These are phyloP conservation scores for Dendrobium chrysotoxum DNA, from an alignment of 106 monocot species.

Conservation along the genomic window DNA sequence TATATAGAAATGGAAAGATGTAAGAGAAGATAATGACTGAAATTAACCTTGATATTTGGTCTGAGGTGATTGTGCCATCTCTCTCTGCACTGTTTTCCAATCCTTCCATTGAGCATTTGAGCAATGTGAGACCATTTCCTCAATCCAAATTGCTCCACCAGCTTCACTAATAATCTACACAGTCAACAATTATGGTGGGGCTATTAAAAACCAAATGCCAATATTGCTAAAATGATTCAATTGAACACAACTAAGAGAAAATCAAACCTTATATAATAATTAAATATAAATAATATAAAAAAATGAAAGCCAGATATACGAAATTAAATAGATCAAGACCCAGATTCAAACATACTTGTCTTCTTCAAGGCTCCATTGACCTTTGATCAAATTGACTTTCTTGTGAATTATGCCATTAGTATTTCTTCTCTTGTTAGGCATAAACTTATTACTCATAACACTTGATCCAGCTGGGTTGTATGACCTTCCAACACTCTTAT, in stretches of 20 bases:
- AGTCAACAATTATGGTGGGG: neutral
- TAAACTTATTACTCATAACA: neutral
- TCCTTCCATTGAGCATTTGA: constrained; percentile 49
- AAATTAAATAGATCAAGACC: neutral
- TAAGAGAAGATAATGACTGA: neutral
- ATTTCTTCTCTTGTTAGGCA: neutral
- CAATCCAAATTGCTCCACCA: constrained; percentile 64
- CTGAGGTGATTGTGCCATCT: constrained; percentile 94
- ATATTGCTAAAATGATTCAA: neutral
- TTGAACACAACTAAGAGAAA: neutral
- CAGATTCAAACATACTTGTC: constrained; percentile 36
- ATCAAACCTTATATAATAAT: constrained; percentile 7
- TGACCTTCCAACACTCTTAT: neutral
- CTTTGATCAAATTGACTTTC: constrained; percentile 45
- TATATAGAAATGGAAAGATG: neutral
- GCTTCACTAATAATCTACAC: constrained; percentile 36
- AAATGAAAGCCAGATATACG: neutral
- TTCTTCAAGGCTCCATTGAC: constrained; percentile 74
- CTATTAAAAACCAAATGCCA: neutral
- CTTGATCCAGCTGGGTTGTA: neutral
- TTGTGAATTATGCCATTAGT: constrained; percentile 16
- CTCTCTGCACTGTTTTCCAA: constrained; percentile 87
- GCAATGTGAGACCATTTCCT: constrained; percentile 79
- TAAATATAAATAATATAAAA: neutral
- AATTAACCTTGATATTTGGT: constrained; percentile 77